Conservation (phyloP, 2,329 filamentous ascomycete genomes). For the Albophoma yamanashiensis region DNA sequence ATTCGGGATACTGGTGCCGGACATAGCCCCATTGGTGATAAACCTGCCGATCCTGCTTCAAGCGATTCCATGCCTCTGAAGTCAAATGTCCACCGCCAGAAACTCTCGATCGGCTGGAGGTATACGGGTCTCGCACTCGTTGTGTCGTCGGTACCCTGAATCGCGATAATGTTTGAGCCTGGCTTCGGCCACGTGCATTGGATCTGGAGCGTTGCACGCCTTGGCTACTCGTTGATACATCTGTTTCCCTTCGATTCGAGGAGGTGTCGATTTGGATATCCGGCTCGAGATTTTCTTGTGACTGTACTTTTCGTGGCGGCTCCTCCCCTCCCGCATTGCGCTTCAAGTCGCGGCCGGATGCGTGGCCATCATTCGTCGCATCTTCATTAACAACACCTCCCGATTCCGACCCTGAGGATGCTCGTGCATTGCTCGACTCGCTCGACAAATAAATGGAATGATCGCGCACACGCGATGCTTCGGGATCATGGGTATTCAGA, state of each 20-base stretch:
- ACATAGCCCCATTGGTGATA: slow-evolving; percentile 21
- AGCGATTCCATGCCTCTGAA: not conserved
- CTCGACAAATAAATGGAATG: not conserved
- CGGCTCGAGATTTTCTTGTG: not conserved
- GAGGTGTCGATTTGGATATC: not conserved
- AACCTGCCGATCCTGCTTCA: not conserved
- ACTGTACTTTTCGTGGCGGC: not conserved
- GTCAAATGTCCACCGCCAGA: not conserved
- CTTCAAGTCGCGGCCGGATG: not conserved
- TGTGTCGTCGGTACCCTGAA: not conserved
- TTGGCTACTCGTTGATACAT: not conserved
- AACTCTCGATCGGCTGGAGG: not conserved
- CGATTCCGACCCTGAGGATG: not conserved
- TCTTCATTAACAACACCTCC: not conserved
- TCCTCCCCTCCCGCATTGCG: not conserved
- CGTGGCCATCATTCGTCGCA: not conserved
- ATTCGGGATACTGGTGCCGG: slow-evolving; percentile 13
- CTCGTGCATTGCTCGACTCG: not conserved
- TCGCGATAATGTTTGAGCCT: not conserved
- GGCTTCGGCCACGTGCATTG: not conserved
- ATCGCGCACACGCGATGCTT: not conserved
- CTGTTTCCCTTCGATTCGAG: not conserved
- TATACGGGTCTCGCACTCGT: not conserved
- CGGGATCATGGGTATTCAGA: not conserved
- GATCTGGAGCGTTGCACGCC: not conserved